These are phyloP conservation scores for Fusarium sp. DNA, from an alignment of 2,329 filamentous ascomycete genomes.

Conservation along the genomic window DNA sequence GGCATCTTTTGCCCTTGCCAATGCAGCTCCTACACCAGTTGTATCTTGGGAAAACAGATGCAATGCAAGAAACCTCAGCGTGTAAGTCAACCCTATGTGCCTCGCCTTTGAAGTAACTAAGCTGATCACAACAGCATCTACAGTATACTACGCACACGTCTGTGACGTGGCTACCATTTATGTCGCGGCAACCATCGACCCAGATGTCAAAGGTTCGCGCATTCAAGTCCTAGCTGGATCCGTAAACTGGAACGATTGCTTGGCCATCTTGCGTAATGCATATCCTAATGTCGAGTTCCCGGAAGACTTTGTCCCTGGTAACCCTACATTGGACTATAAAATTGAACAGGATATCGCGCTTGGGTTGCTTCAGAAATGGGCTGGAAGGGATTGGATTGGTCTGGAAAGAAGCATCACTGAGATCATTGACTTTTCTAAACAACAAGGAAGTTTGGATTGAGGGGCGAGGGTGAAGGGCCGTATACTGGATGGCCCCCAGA, in stretches of 20 bases:
- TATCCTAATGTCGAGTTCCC: background rate
- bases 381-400: background rate
- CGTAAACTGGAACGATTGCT: background rate
- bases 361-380: conserved; percentile 9
- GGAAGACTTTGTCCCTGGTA: background rate
- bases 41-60: background rate
- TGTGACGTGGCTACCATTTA: background rate
- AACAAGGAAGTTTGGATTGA: background rate
- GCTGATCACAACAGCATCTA: background rate
- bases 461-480: background rate
- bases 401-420: conserved; percentile 1
- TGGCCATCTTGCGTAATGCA: conserved; percentile 1
- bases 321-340: background rate
- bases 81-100: background rate
- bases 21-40: conserved; percentile 1
- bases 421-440: background rate
- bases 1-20: background rate
- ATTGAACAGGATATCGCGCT: conserved; percentile 8
- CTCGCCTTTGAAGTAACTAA: background rate
- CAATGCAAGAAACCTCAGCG: background rate
- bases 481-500: background rate
- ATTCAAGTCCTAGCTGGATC: background rate
- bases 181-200: background rate
- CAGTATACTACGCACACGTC: background rate
- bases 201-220: background rate